Evolutionary conservation across 1,284 basidiomycete genomes (phyloP).

Genomic region (Porogramme epimiltina): DNA sequence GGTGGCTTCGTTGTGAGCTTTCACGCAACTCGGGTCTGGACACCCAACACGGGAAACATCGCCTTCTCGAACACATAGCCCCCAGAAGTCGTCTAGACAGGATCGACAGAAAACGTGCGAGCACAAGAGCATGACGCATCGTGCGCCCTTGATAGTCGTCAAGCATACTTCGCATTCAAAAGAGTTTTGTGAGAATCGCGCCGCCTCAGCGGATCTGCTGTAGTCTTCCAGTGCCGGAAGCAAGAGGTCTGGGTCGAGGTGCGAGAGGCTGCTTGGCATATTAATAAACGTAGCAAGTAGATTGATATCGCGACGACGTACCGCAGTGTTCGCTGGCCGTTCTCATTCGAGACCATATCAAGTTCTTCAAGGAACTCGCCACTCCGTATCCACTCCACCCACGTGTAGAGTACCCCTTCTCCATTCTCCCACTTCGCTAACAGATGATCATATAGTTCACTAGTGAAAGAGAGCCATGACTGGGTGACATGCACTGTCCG

Average conservation of each 20-base stretch:
- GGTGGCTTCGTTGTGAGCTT: conserved; percentile 60
- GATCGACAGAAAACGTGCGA: conserved; percentile 72
- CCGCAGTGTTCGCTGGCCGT: conserved; percentile 42
- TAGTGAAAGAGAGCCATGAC: conserved; percentile 54
- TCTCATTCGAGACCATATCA: conserved; percentile 29
- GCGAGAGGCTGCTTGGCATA: conserved; percentile 47
- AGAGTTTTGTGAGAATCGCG: conserved; percentile 59
- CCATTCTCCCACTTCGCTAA: conserved; percentile 59
- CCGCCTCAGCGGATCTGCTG: conserved; percentile 46
- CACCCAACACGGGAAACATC: conserved; percentile 70
- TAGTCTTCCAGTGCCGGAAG: conserved; percentile 48
- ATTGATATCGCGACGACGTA: conserved; percentile 31
- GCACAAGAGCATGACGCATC: conserved; percentile 68
- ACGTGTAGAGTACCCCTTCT: conserved; percentile 63
- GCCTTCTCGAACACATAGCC: conserved; percentile 72
- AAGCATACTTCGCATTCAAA: conserved; percentile 74
- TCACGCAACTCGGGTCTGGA: conserved; percentile 74
- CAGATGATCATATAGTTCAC: conserved; percentile 43
- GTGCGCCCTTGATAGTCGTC: conserved; percentile 65
- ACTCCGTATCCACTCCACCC: conserved; percentile 69
- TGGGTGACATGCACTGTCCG: conserved; percentile 56
- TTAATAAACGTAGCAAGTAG: not conserved
- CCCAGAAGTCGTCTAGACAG: conserved; percentile 77
- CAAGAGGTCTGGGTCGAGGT: conserved; percentile 57
- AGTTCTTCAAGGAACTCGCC: conserved; percentile 57